Conservation (phyloP, 352 stramenopile species). For the Phytopythium boreale region DNA sequence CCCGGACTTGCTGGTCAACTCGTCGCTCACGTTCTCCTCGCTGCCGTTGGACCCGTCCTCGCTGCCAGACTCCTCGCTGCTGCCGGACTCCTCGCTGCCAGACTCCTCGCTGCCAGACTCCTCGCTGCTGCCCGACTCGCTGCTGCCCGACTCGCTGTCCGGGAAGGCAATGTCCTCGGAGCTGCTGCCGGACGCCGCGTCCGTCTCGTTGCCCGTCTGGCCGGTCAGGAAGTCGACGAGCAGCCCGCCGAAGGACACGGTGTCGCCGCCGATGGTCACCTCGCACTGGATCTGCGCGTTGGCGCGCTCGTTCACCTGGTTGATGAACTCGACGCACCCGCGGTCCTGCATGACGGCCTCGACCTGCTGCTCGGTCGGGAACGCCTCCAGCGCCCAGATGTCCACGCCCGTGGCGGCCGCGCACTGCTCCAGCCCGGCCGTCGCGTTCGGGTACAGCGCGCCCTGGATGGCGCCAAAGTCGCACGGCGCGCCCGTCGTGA, state of each 20-base stretch:
- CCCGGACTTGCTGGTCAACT: not conserved
- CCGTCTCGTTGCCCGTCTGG: constrained; percentile 60
- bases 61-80: not conserved
- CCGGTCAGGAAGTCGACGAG: constrained; percentile 50
- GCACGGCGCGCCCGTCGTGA: constrained; percentile 18
- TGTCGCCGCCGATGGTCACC: constrained; percentile 29
- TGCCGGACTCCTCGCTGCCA: not conserved
- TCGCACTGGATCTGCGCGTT: constrained; percentile 58
- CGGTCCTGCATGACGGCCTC: constrained; percentile 38
- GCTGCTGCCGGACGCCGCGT: constrained; percentile 13
- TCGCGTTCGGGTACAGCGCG: constrained; percentile 51
- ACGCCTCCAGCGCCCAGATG: constrained; percentile 33
- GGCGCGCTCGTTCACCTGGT: constrained; percentile 61
- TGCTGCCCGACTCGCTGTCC: constrained; percentile 24
- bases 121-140: not conserved
- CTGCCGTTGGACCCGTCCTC: not conserved
- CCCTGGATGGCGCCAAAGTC: constrained; percentile 45
- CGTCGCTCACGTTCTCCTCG: not conserved
- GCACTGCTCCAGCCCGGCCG: constrained; percentile 29
- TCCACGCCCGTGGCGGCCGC: constrained; percentile 35
- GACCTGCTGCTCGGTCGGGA: constrained; percentile 45
- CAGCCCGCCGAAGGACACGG: constrained; percentile 35
- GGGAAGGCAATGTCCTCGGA: constrained; percentile 12
- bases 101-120: not conserved
- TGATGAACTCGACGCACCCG: constrained; percentile 64